Base-by-base conservation (phyloP, 768 basidiomycete species). In the Rhodosporidiobolus sp. region DNA sequence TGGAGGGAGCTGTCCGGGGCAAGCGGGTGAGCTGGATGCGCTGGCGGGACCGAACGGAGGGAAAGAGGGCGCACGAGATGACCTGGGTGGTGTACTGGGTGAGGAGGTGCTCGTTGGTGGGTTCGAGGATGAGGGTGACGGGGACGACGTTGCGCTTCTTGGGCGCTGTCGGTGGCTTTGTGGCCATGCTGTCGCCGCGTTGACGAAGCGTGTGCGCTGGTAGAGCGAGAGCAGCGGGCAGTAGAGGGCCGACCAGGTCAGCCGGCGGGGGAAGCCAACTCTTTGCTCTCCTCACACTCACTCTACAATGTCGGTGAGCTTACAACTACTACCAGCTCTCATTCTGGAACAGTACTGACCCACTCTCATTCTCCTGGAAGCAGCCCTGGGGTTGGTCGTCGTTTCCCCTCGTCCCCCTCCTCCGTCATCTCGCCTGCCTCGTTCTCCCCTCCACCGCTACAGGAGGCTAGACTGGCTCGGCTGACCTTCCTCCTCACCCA, bases 61-160 rank as follows among this genome's bases (percentile, higher is more conserved):
- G 2, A 1, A 45, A 49, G 45, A 16, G 45, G 2, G 34, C 71
- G 43, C 30, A 72, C 71, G 50, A 9, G 16, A 68, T 64, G 56
- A 72, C 63, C 5, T n/a, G 20, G 19, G 38, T 20, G 14, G 61
- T 52, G 30, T 72, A 72, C 38, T 50, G 52, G 5, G 46, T 43
- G 48, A 72, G 48, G 52, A 60, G 28, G 10, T 61, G 20, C 26
- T 68, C 52, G 28, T 24, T 30, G 38, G 49, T n/a, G 34, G 61
- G 55, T 52, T 63, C 61, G 63, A 72, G 30, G 28, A 72, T 63
- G 66, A 72, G 66, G 28, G 62, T 56, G 61, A 72, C 62, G 16
- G 71, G 71, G 48, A 72, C 56, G 19, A 35, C 26, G 53, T 62
- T 67, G 46, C 55, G 62, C 52, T 60, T 63, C 17, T 46, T 64